Percentiles rank a stretch among this genome's conserved stretches.
These are phyloP conservation scores for Kondoa subrosea DNA, from an alignment of 768 basidiomycete species.

Conservation along the genomic window DNA sequence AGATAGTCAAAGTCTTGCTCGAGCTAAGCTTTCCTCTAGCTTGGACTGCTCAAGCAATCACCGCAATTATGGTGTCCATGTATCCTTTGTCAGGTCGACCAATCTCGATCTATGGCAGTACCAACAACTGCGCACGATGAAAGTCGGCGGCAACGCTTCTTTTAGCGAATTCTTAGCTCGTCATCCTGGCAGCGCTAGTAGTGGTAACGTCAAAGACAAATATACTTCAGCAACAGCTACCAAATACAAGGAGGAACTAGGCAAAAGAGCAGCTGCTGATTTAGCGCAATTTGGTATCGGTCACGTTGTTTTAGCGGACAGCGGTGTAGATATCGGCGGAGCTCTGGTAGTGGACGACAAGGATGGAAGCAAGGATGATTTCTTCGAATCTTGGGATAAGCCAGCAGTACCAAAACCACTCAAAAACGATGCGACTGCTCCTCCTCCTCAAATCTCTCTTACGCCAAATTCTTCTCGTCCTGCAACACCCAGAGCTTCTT, in stretches of 20 bases:
- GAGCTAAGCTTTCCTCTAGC: constrained; percentile 5
- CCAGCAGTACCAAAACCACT: constrained; percentile 37
- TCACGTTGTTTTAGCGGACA: constrained; percentile 50
- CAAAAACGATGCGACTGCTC: constrained; percentile 28
- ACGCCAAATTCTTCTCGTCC: constrained; percentile 49
- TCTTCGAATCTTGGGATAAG: constrained; percentile 95
- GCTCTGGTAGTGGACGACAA: constrained; percentile 30
- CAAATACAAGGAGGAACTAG: constrained; percentile 82
- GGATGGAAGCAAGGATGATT: constrained; percentile 57
- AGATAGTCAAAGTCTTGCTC: not conserved
- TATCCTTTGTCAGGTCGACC: constrained; percentile 94
- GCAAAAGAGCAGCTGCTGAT: constrained; percentile 62
- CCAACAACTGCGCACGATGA: constrained; percentile 81
- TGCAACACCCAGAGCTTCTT: constrained; percentile 13
- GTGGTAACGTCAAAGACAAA: constrained; percentile 64
- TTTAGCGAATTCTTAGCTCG: constrained; percentile 78
- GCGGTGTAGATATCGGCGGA: constrained; percentile 38
- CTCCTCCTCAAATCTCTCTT: constrained; percentile 34
- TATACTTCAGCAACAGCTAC: constrained; percentile 71
- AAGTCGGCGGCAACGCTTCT: constrained; percentile 77
- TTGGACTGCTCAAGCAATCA: constrained; percentile 90
- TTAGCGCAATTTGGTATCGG: constrained; percentile 24
- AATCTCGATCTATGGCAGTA: constrained; percentile 92
- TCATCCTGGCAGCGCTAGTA: constrained; percentile 36
- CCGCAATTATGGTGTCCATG: constrained; percentile 94